Percentiles rank a stretch among this genome's conserved stretches.
These are phyloP conservation scores for Nannochloropsis gaditana DNA, from an alignment of 108 stramenopile genomes.

Conservation along the genomic window DNA sequence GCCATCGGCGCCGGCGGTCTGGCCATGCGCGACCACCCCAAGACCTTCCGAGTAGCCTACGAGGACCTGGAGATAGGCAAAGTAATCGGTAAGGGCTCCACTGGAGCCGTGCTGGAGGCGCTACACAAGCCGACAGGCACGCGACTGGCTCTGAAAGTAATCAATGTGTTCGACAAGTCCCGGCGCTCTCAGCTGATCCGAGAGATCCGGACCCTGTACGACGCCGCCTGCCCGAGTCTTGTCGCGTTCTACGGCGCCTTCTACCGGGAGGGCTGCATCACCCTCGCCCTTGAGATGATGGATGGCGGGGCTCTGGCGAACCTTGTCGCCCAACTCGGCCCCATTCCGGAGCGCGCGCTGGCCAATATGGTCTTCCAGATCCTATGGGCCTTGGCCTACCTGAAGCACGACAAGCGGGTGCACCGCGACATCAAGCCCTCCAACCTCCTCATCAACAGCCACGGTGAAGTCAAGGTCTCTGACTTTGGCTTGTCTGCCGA, in stretches of 20 bases:
- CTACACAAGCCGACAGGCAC: slow-evolving; percentile 45
- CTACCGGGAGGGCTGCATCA: slow-evolving; percentile 59
- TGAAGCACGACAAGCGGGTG: slow-evolving; percentile 54
- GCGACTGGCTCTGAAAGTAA: slow-evolving; percentile 54
- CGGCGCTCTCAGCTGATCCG: slow-evolving; percentile 58
- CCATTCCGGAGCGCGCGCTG: slow-evolving; percentile 54
- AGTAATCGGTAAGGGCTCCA: slow-evolving; percentile 51
- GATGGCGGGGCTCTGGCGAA: slow-evolving; percentile 56
- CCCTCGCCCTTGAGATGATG: slow-evolving; percentile 64
- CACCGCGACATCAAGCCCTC: slow-evolving; percentile 60
- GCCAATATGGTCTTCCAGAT: slow-evolving; percentile 57
- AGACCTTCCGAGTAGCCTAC: slow-evolving; percentile 44
- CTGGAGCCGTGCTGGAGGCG: slow-evolving; percentile 50
- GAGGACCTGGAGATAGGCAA: slow-evolving; percentile 57
- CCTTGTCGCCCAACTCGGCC: slow-evolving; percentile 46
- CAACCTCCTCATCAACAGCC: slow-evolving; percentile 59
- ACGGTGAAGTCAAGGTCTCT: slow-evolving; percentile 57
- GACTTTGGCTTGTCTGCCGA: slow-evolving; percentile 55
- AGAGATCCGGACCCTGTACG: slow-evolving; percentile 59
- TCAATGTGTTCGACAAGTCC: slow-evolving; percentile 57
- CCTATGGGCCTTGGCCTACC: slow-evolving; percentile 58
- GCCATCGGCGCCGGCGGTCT: slow-evolving; percentile 27
- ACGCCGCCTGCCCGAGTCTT: slow-evolving; percentile 54
- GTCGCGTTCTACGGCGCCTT: slow-evolving; percentile 61
- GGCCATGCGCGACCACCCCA: slow-evolving; percentile 35